phyloP scores from a whole-genome alignment of 129 eudicot genomes.

The Mikania micrantha region DNA sequence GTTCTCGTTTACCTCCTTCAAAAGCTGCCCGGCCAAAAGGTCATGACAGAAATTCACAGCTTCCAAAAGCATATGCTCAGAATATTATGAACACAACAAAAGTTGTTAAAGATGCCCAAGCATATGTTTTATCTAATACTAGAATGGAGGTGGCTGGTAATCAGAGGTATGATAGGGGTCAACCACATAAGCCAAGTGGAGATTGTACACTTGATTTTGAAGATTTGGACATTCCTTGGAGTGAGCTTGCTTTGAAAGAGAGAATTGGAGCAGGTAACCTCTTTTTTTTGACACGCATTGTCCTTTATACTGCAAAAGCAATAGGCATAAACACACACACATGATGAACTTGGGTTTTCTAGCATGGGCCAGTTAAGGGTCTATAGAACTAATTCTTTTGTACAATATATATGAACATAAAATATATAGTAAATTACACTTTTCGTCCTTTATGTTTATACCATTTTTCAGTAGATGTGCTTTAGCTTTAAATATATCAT shows the following conservation, averaged over 20 bases:
- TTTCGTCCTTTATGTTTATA: too few relatives aligned
- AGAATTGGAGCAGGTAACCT: slow-evolving; percentile 69
- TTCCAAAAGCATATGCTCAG: slow-evolving; percentile 34
- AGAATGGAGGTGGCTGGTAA: slow-evolving; percentile 29
- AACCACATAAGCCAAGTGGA: slow-evolving; percentile 24
- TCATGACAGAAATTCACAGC: slow-evolving; percentile 44
- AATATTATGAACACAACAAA: slow-evolving; percentile 32
- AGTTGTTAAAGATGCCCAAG: slow-evolving; percentile 32
- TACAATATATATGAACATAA: too few relatives aligned
- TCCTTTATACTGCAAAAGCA: neutral
- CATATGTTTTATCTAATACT: slow-evolving; percentile 27
- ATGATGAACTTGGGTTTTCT: too few relatives aligned
- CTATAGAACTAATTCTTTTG: too few relatives aligned
- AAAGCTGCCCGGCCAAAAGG: slow-evolving; percentile 41
- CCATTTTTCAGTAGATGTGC: too few relatives aligned
- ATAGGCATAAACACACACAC: neutral
- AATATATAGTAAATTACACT: too few relatives aligned
- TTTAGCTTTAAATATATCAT: too few relatives aligned
- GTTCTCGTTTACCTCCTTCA: slow-evolving; percentile 29
- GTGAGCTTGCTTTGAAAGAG: slow-evolving; percentile 67
- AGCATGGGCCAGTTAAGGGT: too few relatives aligned
- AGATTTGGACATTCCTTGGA: slow-evolving; percentile 78
- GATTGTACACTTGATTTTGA: slow-evolving; percentile 51
- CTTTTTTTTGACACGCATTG: neutral
- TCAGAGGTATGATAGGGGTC: slow-evolving; percentile 32